phyloP scores from a whole-genome alignment of 228 moss, liverwort and hornwort genomes.

The Sphagnum fallax region DNA sequence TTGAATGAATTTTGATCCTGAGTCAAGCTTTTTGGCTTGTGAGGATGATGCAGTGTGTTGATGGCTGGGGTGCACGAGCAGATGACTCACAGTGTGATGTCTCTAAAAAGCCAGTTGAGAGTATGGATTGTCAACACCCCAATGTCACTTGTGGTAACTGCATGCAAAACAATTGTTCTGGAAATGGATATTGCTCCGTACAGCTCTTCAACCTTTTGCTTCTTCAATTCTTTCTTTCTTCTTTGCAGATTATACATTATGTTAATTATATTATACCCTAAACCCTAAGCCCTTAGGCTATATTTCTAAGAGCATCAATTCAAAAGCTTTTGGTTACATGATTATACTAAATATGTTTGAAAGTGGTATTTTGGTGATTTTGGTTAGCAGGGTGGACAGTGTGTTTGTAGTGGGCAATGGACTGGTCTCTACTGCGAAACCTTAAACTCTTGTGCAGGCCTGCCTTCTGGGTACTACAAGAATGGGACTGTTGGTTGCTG shows the following conservation, averaged over 20 bases:
- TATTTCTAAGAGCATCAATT: not conserved
- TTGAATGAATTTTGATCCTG: too few relatives aligned
- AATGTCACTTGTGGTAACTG: constrained; percentile 39
- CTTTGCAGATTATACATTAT: too few relatives aligned
- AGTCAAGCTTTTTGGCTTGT: too few relatives aligned
- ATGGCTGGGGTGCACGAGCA: constrained; percentile 49
- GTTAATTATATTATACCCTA: too few relatives aligned
- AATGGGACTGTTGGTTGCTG: constrained; percentile 55
- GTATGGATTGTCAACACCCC: constrained; percentile 36
- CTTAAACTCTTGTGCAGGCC: constrained; percentile 37
- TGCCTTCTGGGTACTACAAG: constrained; percentile 40
- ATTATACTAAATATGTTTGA: not conserved
- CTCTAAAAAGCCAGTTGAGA: constrained; percentile 30
- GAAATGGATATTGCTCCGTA: constrained; percentile 61
- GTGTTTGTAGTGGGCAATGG: constrained; percentile 64
- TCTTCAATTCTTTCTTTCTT: not conserved
- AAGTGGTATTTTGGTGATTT: not conserved
- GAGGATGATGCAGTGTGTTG: constrained; percentile 52
- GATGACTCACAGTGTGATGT: constrained; percentile 30
- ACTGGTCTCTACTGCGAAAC: constrained; percentile 58
- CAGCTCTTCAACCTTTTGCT: not conserved
- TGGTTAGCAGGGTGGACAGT: constrained; percentile 32
- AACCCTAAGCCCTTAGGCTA: not conserved
- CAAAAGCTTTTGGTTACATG: not conserved
- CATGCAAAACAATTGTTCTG: constrained; percentile 42